Percentiles rank a stretch among this genome's conserved stretches.
These are phyloP conservation scores for Teunomyces panamensis DNA, from an alignment of 805 yeast genomes.

Conservation along the genomic window DNA sequence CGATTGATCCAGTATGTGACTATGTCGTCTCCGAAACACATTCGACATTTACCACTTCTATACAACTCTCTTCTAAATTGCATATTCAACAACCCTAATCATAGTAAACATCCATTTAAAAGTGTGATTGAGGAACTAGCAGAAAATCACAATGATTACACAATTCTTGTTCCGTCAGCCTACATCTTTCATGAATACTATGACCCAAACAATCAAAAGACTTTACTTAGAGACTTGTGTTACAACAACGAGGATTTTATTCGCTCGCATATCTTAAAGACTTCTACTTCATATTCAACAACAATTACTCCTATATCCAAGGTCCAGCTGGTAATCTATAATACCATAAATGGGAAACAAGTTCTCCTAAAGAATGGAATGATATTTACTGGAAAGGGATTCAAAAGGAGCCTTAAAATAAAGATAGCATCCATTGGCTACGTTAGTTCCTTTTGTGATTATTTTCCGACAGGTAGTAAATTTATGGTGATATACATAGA, in stretches of 20 bases:
- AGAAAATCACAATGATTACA: conserved; percentile 47
- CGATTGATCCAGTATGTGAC: background rate
- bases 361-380: conserved; percentile 53
- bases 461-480: conserved; percentile 53
- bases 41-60: conserved; percentile 48
- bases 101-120: conserved; percentile 41
- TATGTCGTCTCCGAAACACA: conserved; percentile 4
- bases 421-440: conserved; percentile 46
- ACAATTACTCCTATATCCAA: conserved; percentile 25
- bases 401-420: conserved; percentile 42
- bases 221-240: conserved; percentile 50
- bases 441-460: conserved; percentile 55
- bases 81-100: conserved; percentile 59
- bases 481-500: conserved; percentile 60
- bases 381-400: conserved; percentile 59
- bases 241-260: conserved; percentile 55
- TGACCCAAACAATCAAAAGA: conserved; percentile 28
- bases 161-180: conserved; percentile 65
- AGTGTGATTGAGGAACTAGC: conserved; percentile 44
- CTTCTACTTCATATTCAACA: conserved; percentile 20
- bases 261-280: conserved; percentile 56
- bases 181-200: conserved; percentile 34
- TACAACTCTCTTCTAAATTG: conserved; percentile 64
- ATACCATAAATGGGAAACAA: conserved; percentile 56
- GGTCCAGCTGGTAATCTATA: conserved; percentile 42